Evolutionary conservation across 2,329 filamentous ascomycete species (phyloP).

Genomic region (Fusarium globosum): DNA sequence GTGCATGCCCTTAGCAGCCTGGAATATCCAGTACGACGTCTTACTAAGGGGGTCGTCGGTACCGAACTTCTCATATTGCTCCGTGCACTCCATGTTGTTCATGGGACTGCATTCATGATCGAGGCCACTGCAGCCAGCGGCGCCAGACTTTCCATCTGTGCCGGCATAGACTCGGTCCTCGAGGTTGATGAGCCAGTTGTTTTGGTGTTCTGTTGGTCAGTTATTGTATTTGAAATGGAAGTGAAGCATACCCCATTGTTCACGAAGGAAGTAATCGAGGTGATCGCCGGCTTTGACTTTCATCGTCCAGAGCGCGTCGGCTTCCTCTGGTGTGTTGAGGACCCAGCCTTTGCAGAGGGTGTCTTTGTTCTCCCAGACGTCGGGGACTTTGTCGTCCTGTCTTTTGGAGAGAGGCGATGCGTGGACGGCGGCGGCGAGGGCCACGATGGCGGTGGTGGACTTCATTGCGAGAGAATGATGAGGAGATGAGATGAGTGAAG

Average conservation of each 20-base stretch:
- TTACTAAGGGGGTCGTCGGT: background rate
- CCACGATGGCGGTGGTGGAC: background rate
- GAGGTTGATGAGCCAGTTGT: conserved; percentile 24
- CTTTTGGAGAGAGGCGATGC: conserved; percentile 4
- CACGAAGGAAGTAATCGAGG: conserved; percentile 5
- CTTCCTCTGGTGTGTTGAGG: conserved; percentile 15
- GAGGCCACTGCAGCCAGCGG: background rate
- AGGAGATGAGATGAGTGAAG: background rate
- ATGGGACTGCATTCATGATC: background rate
- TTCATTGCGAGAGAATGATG: conserved; percentile 4
- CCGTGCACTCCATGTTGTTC: conserved; percentile 3
- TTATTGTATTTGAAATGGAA: rapidly evolving
- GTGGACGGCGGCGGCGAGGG: background rate
- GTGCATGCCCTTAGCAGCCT: conserved; percentile 19
- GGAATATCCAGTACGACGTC: conserved; percentile 26
- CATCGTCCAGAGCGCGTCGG: conserved; percentile 8
- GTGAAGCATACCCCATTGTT: conserved; percentile 1
- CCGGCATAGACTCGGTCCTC: conserved; percentile 5
- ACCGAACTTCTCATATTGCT: conserved; percentile 14
- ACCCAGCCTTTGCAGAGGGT: conserved; percentile 19
- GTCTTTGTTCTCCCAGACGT: conserved; percentile 1
- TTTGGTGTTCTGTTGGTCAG: conserved; percentile 18
- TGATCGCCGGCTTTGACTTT: background rate
- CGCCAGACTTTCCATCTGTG: conserved; percentile 10
- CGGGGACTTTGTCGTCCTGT: background rate